Evolutionary conservation across 352 stramenopile species (phyloP).

Genomic region (Salisapilia sapeloensis): DNA sequence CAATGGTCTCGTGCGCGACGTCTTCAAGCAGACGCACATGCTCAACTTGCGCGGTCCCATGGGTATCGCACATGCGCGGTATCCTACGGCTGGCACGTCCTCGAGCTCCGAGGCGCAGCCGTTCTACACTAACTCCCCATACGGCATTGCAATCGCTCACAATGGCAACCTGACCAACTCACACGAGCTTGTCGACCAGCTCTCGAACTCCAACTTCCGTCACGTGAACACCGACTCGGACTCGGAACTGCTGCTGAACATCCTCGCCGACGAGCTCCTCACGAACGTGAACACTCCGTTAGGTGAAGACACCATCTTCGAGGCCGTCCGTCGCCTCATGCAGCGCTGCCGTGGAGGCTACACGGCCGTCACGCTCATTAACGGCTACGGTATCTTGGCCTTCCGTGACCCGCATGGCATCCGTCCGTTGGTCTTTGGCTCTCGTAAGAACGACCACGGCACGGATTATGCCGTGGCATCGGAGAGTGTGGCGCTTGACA

Average conservation of each 20-base stretch:
- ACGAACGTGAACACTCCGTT: conserved; percentile 52
- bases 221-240: conserved; percentile 99
- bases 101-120: conserved; percentile 88
- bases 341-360: conserved; percentile 93
- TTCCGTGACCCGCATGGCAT: conserved; percentile 98
- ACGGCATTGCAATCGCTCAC: conserved; percentile 93
- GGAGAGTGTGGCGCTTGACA: conserved; percentile 98
- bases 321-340: conserved; percentile 86
- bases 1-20: conserved; percentile 95
- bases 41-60: conserved; percentile 89
- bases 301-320: conserved; percentile 75
- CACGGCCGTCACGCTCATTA: conserved; percentile 94
- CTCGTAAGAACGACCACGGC: conserved; percentile 59
- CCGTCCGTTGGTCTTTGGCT: conserved; percentile 90
- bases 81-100: conserved; percentile 92
- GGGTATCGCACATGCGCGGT: conserved; percentile 96
- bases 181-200: conserved; percentile 84
- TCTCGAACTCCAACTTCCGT: conserved; percentile 85
- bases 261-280: conserved; percentile 94
- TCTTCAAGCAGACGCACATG: conserved; percentile 99
- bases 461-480: conserved; percentile 92
- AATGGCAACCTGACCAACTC: conserved; percentile 99
- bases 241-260: conserved; percentile 97
- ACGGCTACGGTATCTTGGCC: conserved; percentile 93
- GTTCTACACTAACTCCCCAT: conserved; percentile 99